phyloP scores from a whole-genome alignment of 345 rosid species.

The Kernera saxatilis region DNA sequence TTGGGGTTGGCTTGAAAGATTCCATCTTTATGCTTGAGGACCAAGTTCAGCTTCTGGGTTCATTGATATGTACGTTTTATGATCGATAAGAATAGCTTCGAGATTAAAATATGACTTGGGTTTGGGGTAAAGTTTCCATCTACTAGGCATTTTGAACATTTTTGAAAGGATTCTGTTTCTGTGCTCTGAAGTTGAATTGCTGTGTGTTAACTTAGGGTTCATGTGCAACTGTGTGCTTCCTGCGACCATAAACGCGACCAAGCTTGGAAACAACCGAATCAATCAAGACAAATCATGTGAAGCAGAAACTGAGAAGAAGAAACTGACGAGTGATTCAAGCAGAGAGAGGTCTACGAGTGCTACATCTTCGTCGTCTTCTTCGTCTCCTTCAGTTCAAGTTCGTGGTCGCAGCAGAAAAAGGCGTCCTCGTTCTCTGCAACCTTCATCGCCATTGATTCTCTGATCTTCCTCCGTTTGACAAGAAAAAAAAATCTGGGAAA shows the following conservation, averaged over 20 bases:
- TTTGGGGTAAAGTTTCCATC: background rate
- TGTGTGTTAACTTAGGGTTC: slow-evolving; percentile 47
- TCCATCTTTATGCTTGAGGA: background rate
- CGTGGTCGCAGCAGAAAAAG: slow-evolving; percentile 79
- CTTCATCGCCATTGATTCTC: slow-evolving; percentile 52
- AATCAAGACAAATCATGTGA: slow-evolving; percentile 55
- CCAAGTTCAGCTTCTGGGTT: slow-evolving; percentile 3
- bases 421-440: slow-evolving; percentile 44
- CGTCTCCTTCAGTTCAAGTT: slow-evolving; percentile 48
- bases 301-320: slow-evolving; percentile 59
- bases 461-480: slow-evolving; percentile 34
- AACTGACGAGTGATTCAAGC: slow-evolving; percentile 43
- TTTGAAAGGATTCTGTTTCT: slow-evolving; percentile 13
- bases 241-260: slow-evolving; percentile 59
- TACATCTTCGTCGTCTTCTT: slow-evolving; percentile 56
- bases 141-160: slow-evolving; percentile 1
- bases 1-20: background rate
- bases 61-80: background rate
- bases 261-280: slow-evolving; percentile 45
- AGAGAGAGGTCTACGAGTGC: slow-evolving; percentile 39
- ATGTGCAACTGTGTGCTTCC: slow-evolving; percentile 94
- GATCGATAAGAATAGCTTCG: background rate
- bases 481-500: background rate
- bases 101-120: background rate
- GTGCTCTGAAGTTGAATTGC: background rate